Conservation (phyloP, 78 protist genomes). For the Chrysochromulina parva region DNA sequence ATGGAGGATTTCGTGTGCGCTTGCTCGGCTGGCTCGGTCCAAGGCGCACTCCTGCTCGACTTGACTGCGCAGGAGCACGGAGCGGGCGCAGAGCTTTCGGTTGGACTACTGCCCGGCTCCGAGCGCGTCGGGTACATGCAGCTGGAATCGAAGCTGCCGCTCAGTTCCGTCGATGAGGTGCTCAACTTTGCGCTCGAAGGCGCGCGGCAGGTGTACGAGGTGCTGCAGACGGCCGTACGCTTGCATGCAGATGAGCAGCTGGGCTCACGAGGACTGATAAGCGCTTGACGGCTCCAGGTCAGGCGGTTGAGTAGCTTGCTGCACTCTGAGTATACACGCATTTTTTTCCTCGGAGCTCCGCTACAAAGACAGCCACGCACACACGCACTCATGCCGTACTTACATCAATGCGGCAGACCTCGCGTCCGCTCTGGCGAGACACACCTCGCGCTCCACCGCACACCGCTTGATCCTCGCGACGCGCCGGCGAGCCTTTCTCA, state of each 20-base stretch:
- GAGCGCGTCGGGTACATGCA: constrained; percentile 59
- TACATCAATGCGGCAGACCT: too few relatives aligned
- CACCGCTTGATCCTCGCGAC: too few relatives aligned
- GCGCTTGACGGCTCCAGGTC: too few relatives aligned
- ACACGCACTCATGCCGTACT: too few relatives aligned
- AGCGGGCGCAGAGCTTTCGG: constrained; percentile 69
- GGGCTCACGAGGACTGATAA: neutral
- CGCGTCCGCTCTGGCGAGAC: too few relatives aligned
- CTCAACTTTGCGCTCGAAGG: neutral
- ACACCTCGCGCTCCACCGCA: too few relatives aligned
- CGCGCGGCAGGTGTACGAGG: neutral
- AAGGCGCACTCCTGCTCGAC: constrained; percentile 62
- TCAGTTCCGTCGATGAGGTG: neutral
- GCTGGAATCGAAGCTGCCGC: constrained; percentile 68
- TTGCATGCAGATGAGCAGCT: neutral
- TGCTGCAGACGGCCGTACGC: neutral
- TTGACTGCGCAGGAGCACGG: constrained; percentile 63
- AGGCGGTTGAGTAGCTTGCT: too few relatives aligned
- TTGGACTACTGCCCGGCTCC: constrained; percentile 65
- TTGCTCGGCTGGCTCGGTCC: constrained; percentile 63
- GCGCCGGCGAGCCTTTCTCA: too few relatives aligned
- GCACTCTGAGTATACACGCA: too few relatives aligned
- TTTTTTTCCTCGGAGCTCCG: too few relatives aligned
- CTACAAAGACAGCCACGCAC: too few relatives aligned
- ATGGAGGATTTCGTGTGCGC: constrained; percentile 82